These are phyloP conservation scores for Epichloe elymi DNA, from an alignment of 2,329 filamentous ascomycete species.

Conservation along the genomic window DNA sequence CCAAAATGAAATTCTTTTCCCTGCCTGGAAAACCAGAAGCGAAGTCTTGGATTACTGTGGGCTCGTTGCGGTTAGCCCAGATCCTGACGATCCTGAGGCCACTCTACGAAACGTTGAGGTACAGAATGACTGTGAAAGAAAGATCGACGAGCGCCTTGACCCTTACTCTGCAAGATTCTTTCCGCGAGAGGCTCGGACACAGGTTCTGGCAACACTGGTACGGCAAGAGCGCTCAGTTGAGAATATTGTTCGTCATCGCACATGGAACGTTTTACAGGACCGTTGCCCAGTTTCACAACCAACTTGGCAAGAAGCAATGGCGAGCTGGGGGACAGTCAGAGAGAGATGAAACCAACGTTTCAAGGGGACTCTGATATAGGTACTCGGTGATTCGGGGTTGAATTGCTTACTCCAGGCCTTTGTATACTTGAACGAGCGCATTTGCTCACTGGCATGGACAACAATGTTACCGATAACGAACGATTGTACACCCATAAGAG, in stretches of 20 bases:
- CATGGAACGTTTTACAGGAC: constrained; percentile 67
- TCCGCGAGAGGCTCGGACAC: constrained; percentile 64
- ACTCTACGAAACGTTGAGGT: constrained; percentile 57
- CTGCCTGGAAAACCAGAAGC: constrained; percentile 72
- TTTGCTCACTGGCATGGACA: no score
- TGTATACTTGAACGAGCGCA: background rate
- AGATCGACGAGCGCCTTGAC: constrained; percentile 81
- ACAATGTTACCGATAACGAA: no score
- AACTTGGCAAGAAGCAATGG: constrained; percentile 53
- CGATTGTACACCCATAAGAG: no score
- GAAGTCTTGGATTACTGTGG: constrained; percentile 85
- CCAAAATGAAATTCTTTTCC: constrained; percentile 67
- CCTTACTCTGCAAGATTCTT: constrained; percentile 83
- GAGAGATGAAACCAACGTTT: background rate
- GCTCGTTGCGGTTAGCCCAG: constrained; percentile 71
- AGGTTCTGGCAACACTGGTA: constrained; percentile 60
- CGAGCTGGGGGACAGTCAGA: constrained; percentile 30
- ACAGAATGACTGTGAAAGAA: constrained; percentile 53
- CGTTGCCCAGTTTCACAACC: constrained; percentile 51
- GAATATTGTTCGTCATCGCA: constrained; percentile 64
- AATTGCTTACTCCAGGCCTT: background rate
- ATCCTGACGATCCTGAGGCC: constrained; percentile 74
- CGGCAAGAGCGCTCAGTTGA: constrained; percentile 67
- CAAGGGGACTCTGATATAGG: background rate
- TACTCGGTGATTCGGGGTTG: background rate